These are phyloP conservation scores for Sporothrix inflata DNA, from an alignment of 2,329 filamentous ascomycete species.

Conservation along the genomic window DNA sequence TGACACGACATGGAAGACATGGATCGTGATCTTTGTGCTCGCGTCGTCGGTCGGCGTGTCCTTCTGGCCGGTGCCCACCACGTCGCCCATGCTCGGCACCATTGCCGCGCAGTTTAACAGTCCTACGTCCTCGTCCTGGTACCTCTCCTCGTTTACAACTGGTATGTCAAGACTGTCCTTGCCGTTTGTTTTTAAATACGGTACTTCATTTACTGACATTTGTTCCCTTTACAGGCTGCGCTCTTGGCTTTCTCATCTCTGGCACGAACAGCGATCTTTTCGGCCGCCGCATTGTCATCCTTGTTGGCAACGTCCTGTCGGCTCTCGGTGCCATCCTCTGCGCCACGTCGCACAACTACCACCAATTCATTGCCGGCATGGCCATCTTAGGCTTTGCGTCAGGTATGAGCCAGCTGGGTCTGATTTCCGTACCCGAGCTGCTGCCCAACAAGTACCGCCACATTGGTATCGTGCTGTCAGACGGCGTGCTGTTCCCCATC, in stretches of 20 bases:
- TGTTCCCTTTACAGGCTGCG: background rate
- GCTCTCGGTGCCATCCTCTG: constrained; percentile 46
- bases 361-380: constrained; percentile 45
- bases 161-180: background rate
- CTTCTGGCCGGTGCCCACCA: background rate
- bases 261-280: constrained; percentile 52
- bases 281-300: constrained; percentile 52
- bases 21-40: constrained; percentile 7
- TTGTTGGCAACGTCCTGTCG: constrained; percentile 47
- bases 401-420: constrained; percentile 50
- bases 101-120: background rate
- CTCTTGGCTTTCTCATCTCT: constrained; percentile 45
- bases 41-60: background rate
- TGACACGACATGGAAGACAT: constrained; percentile 10
- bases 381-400: constrained; percentile 49
- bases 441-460: constrained; percentile 55
- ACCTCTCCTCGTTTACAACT: background rate
- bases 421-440: constrained; percentile 52
- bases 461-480: constrained; percentile 48
- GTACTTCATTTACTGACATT: background rate
- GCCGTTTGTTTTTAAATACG: background rate
- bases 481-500: constrained; percentile 47
- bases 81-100: background rate
- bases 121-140: background rate
- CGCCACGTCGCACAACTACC: constrained; percentile 45